Conservation (phyloP, 805 yeast genomes). For the Saccharomycopsis vini region DNA sequence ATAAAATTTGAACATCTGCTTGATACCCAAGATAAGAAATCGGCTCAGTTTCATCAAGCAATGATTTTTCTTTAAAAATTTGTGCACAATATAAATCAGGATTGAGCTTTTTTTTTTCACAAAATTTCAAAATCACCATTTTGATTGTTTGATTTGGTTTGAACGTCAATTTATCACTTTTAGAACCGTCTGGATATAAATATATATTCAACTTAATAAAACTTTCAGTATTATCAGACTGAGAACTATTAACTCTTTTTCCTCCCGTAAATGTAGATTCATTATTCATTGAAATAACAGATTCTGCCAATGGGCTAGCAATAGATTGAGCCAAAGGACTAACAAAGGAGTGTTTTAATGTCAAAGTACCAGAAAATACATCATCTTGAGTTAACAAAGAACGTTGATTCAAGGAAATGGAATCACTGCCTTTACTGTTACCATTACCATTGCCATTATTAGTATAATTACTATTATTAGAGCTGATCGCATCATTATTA, state of each 20-base stretch:
- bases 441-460: background rate
- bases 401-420: background rate
- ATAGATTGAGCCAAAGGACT: too few relatives aligned
- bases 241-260: conserved; percentile 1
- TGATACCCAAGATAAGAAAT: conserved; percentile 35
- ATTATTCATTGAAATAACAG: background rate
- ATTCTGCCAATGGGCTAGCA: conserved; percentile 1
- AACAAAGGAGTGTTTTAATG: conserved; percentile 5
- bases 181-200: conserved; percentile 9
- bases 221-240: conserved; percentile 5
- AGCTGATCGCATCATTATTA: background rate
- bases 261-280: background rate
- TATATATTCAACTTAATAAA: conserved; percentile 2
- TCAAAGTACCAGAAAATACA: background rate
- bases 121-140: conserved; percentile 30
- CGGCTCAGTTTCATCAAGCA: conserved; percentile 31
- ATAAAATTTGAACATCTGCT: conserved; percentile 33
- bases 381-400: too few relatives aligned
- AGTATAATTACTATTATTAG: background rate
- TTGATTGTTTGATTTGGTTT: conserved; percentile 21
- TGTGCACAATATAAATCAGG: conserved; percentile 31
- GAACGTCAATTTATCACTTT: conserved; percentile 6
- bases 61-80: conserved; percentile 25
- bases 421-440: too few relatives aligned
- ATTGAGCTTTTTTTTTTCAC: conserved; percentile 28